Evolutionary conservation across 2,329 filamentous ascomycete species (phyloP), one percentile per base, ranked within the genome.

Genomic region (Epichloe sp.): DNA sequence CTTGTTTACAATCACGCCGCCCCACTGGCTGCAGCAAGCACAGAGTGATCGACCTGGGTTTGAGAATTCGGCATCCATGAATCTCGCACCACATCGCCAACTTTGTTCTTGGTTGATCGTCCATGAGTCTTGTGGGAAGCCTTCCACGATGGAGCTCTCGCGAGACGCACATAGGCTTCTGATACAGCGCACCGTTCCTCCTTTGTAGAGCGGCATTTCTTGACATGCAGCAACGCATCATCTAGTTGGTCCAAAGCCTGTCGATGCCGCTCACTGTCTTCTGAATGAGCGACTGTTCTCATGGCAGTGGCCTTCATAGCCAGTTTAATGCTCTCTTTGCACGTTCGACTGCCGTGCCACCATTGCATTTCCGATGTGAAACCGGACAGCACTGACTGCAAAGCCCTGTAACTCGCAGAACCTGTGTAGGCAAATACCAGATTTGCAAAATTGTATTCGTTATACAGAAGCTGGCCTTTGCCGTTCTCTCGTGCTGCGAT

Each of bases 301-400:
- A 56, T 57, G 19, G 62, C 62, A 34, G 63, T 54, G 17, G 59
- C 58, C 55, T 68, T 67, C 59, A 68, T 68, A 8, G 65, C 66
- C 23, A 63, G 56, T 53, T 68, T 69, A 57, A 69, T 58, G n/a
- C 60, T 65, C 52, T 66, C 62, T 49, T 68, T 68, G 56, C 67
- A 68, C 37, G 59, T 59, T 37, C 59, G 61, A 46, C 63, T 65
- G 10, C 65, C 64, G n/a, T 66, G 62, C 67, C 67, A 70, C 59
- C 63, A 67, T 44, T 59, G 59, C 17, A 58, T 54, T 50, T 62
- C 60, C 3, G 63, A 60, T 8, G 52, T 60, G 46, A 69, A 68
- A 11, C 52, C 56, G 19, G 48, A 47, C 5, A 71, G 50, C n/a
- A 71, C 53, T 36, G 55, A 57, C 36, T 56, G 53, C 19, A 71